Conservation (phyloP, 257 asterid genomes). For the Rauvolfia tetraphylla region DNA sequence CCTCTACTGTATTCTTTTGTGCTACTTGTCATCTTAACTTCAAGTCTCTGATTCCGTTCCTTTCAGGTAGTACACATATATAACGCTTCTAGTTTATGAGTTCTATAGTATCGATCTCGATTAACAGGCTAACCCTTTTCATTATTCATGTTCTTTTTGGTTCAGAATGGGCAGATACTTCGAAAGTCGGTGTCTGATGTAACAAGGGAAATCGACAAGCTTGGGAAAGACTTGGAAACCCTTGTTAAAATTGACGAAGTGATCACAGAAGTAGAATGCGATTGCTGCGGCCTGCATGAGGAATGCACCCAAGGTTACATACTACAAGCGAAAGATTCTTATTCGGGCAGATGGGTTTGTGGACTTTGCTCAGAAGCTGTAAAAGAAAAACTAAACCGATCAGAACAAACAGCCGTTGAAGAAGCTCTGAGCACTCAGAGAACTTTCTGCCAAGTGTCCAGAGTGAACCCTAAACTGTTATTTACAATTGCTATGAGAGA, state of each 20-base stretch:
- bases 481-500: constrained; percentile 41
- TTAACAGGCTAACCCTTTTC: neutral
- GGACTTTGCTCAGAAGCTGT: constrained; percentile 64
- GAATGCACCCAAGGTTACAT: constrained; percentile 45
- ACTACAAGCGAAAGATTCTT: constrained; percentile 24
- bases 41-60: too few species aligned
- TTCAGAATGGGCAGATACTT: constrained; percentile 27
- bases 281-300: constrained; percentile 54
- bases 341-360: constrained; percentile 54
- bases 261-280: constrained; percentile 36
- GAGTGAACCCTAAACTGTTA: constrained; percentile 49
- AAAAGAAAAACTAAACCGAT: constrained; percentile 23
- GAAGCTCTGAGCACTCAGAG: constrained; percentile 39
- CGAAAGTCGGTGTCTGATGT: constrained; percentile 31
- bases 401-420: constrained; percentile 19
- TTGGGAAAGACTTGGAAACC: constrained; percentile 25
- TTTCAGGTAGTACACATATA: too few species aligned
- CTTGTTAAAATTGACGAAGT: constrained; percentile 21
- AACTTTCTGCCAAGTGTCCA: constrained; percentile 34
- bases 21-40: too few species aligned
- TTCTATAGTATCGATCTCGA: too few species aligned
- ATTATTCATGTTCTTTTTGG: too few species aligned
- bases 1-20: too few species aligned
- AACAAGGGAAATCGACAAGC: constrained; percentile 24
- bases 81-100: too few species aligned